A percentile compares a stretch with the other conserved stretches of the same genome.
phyloP scores from a whole-genome alignment of 306 rosid species.

The Parietaria judaica region DNA sequence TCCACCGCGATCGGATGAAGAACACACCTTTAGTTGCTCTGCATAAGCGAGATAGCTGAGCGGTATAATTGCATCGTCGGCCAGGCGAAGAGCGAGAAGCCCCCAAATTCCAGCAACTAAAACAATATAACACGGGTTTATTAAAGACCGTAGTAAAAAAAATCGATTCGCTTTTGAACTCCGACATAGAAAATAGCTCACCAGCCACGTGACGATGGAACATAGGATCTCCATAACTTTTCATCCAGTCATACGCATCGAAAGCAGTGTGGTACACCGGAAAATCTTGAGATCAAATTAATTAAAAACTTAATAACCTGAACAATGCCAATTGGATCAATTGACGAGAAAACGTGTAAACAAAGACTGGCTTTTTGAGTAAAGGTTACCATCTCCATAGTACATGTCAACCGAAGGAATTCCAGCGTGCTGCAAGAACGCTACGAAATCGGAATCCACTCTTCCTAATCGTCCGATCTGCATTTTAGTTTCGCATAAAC shows the following conservation, averaged over 20 bases:
- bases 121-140: constrained; percentile 13
- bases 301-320: neutral
- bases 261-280: constrained; percentile 93
- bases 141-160: neutral
- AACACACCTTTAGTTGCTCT: constrained; percentile 60
- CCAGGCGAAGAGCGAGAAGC: constrained; percentile 75
- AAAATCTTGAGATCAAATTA: constrained; percentile 44
- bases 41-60: constrained; percentile 62
- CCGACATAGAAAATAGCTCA: constrained; percentile 23
- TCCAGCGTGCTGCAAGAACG: constrained; percentile 91
- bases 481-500: constrained; percentile 6
- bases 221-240: constrained; percentile 71
- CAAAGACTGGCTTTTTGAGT: neutral
- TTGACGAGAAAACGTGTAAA: neutral
- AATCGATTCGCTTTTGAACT: neutral
- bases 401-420: constrained; percentile 76
- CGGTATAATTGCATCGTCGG: constrained; percentile 71
- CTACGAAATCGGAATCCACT: constrained; percentile 80
- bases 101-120: constrained; percentile 92
- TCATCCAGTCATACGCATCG: constrained; percentile 91
- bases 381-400: constrained; percentile 74
- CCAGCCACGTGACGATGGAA: constrained; percentile 87
- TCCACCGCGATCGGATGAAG: neutral
- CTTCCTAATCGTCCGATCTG: constrained; percentile 78
- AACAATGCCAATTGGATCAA: neutral